Percentiles rank a stretch among this genome's conserved stretches.
These are phyloP conservation scores for Blastomyces gilchristii DNA, from an alignment of 2,329 filamentous ascomycete genomes.

Conservation along the genomic window DNA sequence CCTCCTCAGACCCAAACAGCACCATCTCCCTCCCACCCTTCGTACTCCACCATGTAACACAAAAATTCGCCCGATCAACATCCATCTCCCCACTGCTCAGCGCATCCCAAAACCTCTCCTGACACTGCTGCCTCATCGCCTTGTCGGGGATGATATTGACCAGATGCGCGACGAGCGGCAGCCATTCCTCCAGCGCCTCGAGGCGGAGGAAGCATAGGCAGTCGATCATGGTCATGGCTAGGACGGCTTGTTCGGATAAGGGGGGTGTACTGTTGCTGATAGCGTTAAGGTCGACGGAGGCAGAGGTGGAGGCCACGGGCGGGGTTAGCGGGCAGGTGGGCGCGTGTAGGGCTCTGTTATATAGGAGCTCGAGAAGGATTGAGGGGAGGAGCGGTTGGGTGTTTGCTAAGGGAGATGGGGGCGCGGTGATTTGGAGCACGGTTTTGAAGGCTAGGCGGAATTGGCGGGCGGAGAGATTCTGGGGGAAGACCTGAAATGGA, in stretches of 20 bases:
- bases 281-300: constrained; percentile 24
- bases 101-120: constrained; percentile 67
- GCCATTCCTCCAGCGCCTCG: constrained; percentile 66
- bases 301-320: constrained; percentile 15
- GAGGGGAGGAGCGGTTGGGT: constrained; percentile 69
- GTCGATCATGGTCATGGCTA: constrained; percentile 69
- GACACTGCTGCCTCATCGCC: constrained; percentile 53
- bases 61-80: constrained; percentile 66
- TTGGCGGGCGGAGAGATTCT: constrained; percentile 67
- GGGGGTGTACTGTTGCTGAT: constrained; percentile 18
- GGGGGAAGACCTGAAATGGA: constrained; percentile 54
- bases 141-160: constrained; percentile 55
- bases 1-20: constrained; percentile 34
- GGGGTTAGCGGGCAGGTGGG: constrained; percentile 38
- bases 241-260: constrained; percentile 67
- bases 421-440: constrained; percentile 68
- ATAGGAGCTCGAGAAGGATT: constrained; percentile 66
- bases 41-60: constrained; percentile 78
- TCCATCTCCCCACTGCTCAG: constrained; percentile 78
- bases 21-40: constrained; percentile 50
- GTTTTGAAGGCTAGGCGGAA: constrained; percentile 84
- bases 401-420: constrained; percentile 64
- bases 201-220: constrained; percentile 64
- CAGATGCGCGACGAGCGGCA: constrained; percentile 58
- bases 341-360: constrained; percentile 51